phyloP scores from a whole-genome alignment of 441 rosid species.

The Croton laevigatus region DNA sequence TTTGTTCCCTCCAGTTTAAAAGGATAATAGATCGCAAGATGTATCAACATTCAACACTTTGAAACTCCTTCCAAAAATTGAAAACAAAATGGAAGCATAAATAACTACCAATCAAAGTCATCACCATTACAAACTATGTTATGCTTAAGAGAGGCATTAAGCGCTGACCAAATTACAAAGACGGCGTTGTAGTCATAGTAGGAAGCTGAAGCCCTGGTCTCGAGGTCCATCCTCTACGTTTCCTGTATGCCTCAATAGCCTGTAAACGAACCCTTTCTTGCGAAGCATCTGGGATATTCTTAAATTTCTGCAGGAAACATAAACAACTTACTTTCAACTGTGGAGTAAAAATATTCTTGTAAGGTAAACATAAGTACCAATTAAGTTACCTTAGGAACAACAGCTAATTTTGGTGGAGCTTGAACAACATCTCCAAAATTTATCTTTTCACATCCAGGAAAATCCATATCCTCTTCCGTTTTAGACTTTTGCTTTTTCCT shows the following conservation, averaged over 20 bases:
- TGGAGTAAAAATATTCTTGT: not conserved
- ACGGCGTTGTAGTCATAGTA: conserved; percentile 21
- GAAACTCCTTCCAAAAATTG: not conserved
- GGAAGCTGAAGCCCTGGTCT: conserved; percentile 66
- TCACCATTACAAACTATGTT: not conserved
- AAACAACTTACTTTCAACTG: conserved; percentile 11
- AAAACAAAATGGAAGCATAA: conserved; percentile 11
- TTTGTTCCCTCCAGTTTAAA: not conserved
- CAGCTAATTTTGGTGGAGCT: conserved; percentile 72
- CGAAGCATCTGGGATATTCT: conserved; percentile 46
- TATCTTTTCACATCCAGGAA: conserved; percentile 65
- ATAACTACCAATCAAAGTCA: not conserved
- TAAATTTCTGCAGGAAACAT: conserved; percentile 40
- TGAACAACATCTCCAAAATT: conserved; percentile 79
- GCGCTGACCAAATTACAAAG: conserved; percentile 15
- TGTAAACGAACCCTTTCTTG: conserved; percentile 64
- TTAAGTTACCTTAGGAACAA: conserved; percentile 58
- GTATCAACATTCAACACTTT: too few species aligned
- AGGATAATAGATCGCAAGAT: not conserved
- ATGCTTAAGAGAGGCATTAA: not conserved
- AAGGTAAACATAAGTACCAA: not conserved
- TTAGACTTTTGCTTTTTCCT: conserved; percentile 38
- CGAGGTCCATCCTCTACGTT: conserved; percentile 62
- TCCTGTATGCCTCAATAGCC: conserved; percentile 75
- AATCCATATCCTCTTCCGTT: conserved; percentile 43